Evolutionary conservation across 2,329 filamentous ascomycete genomes (phyloP).

Genomic region (Camillea tinctor): DNA sequence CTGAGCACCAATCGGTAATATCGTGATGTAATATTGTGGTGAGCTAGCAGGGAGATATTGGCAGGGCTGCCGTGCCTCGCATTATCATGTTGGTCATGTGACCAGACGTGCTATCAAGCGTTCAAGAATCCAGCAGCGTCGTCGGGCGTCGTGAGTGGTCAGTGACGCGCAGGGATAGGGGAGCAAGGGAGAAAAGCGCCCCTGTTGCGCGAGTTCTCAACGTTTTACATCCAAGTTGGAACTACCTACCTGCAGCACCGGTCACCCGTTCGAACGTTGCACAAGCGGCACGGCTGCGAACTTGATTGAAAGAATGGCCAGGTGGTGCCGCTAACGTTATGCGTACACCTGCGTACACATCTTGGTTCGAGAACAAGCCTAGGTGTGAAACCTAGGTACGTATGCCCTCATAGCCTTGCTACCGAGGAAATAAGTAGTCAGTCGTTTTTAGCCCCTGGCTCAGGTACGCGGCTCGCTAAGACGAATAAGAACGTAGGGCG

Average conservation of each 20-base stretch:
- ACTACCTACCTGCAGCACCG: too few species aligned
- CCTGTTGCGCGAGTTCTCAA: not conserved
- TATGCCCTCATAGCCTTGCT: not conserved
- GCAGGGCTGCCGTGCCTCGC: slow-evolving; percentile 16
- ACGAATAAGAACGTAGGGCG: slow-evolving; percentile 5
- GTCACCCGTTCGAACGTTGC: slow-evolving; percentile 3
- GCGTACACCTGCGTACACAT: slow-evolving; percentile 3
- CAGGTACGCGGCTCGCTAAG: slow-evolving; percentile 2
- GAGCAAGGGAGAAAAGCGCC: not conserved
- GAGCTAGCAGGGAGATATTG: slow-evolving; percentile 7
- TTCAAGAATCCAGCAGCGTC: not conserved
- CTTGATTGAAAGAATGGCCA: not conserved
- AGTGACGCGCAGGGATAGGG: not conserved
- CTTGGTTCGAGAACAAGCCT: slow-evolving; percentile 1
- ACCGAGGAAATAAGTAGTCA: not conserved
- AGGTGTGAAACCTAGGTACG: slow-evolving; percentile 4
- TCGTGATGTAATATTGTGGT: slow-evolving; percentile 12
- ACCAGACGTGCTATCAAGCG: slow-evolving; percentile 9
- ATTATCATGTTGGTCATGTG: slow-evolving; percentile 22
- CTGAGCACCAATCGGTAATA: slow-evolving; percentile 4
- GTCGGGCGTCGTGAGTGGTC: not conserved
- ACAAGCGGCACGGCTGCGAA: slow-evolving; percentile 1
- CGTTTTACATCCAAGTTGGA: not conserved
- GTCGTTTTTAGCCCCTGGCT: not conserved
- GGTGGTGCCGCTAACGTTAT: slow-evolving; percentile 5